phyloP scores from a whole-genome alignment of 2,329 filamentous ascomycete species.

The Geoglossum cookeanum region DNA sequence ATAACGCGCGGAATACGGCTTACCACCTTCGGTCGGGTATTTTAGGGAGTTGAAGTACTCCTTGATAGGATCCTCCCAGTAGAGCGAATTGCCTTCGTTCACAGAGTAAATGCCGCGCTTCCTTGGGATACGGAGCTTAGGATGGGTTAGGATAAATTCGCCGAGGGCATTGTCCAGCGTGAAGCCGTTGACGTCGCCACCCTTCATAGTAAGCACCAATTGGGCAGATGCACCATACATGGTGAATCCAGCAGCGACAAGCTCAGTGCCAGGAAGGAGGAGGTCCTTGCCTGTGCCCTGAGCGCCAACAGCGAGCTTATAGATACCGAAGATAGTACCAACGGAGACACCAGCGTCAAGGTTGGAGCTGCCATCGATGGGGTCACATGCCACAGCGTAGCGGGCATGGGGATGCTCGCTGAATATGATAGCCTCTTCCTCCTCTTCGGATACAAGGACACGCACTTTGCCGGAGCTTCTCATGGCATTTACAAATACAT shows the following conservation, averaged over 20 bases:
- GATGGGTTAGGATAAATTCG: constrained; percentile 97
- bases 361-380: constrained; percentile 95
- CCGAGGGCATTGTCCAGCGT: constrained; percentile 91
- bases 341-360: constrained; percentile 94
- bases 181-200: constrained; percentile 85
- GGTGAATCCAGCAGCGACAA: constrained; percentile 92
- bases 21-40: constrained; percentile 49
- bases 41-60: constrained; percentile 83
- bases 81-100: constrained; percentile 95
- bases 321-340: constrained; percentile 90
- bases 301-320: constrained; percentile 66
- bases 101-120: constrained; percentile 82
- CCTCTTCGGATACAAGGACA: constrained; percentile 91
- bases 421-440: constrained; percentile 84
- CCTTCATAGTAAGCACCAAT: constrained; percentile 92
- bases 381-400: constrained; percentile 92
- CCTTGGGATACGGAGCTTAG: constrained; percentile 73
- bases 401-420: constrained; percentile 51
- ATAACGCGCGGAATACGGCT: constrained; percentile 88
- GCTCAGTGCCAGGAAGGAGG: constrained; percentile 71
- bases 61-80: constrained; percentile 82
- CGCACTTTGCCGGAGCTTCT: constrained; percentile 76
- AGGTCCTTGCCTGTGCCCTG: constrained; percentile 67
- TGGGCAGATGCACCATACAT: constrained; percentile 98
- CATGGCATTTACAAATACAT: constrained; percentile 94